These are phyloP conservation scores for Wickerhamiella azymoides DNA, from an alignment of 805 yeast genomes.

Conservation along the genomic window DNA sequence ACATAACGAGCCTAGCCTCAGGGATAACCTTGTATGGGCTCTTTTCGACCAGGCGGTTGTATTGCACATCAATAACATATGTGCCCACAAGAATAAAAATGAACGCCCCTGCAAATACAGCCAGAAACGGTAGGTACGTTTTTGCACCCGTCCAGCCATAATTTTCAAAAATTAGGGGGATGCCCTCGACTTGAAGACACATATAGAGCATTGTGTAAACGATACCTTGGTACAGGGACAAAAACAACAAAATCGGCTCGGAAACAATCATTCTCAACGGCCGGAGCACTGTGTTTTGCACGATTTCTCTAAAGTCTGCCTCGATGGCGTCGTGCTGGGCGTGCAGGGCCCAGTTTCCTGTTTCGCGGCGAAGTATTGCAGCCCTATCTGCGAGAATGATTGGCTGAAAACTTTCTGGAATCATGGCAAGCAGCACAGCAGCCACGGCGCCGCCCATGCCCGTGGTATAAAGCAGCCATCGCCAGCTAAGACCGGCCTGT, in stretches of 20 bases:
- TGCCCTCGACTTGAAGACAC: slow-evolving; percentile 51
- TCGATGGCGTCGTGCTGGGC: slow-evolving; percentile 71
- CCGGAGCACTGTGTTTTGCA: slow-evolving; percentile 47
- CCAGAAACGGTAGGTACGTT: slow-evolving; percentile 66
- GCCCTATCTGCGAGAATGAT: slow-evolving; percentile 54
- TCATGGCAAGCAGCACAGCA: slow-evolving; percentile 27
- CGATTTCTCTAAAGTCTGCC: slow-evolving; percentile 41
- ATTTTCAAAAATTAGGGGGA: slow-evolving; percentile 56
- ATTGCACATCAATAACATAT: slow-evolving; percentile 42
- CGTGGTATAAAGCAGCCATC: slow-evolving; percentile 5
- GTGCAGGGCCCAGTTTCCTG: slow-evolving; percentile 74
- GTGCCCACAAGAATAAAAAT: slow-evolving; percentile 41
- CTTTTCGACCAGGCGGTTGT: slow-evolving; percentile 32
- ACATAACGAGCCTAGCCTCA: slow-evolving; percentile 63
- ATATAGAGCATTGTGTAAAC: slow-evolving; percentile 68
- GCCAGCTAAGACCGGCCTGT: slow-evolving; percentile 17
- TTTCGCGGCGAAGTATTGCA: slow-evolving; percentile 48
- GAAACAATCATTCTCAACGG: slow-evolving; percentile 51
- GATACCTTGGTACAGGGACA: slow-evolving; percentile 61
- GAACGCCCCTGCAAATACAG: slow-evolving; percentile 52
- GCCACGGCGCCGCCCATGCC: slow-evolving; percentile 27
- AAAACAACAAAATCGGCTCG: slow-evolving; percentile 57
- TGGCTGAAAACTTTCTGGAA: slow-evolving; percentile 28
- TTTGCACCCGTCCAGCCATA: slow-evolving; percentile 49
- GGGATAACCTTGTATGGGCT: slow-evolving; percentile 54